These are phyloP conservation scores for Lodderomyces jiufengensis DNA, from an alignment of 1,139 yeast species.

Conservation along the genomic window DNA sequence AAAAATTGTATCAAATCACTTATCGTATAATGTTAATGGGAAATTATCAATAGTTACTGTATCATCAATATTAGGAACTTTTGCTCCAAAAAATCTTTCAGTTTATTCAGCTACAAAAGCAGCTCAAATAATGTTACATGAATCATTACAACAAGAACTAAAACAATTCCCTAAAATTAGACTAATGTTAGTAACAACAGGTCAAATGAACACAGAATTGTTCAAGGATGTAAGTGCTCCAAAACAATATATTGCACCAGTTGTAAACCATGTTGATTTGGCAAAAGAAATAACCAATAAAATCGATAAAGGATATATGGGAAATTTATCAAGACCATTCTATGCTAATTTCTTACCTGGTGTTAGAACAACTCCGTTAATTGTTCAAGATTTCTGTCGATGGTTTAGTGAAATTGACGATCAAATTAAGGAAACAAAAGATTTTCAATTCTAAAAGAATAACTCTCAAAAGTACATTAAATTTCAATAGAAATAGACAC, in stretches of 20 bases:
- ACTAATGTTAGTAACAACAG: conserved; percentile 56
- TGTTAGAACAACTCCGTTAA: conserved; percentile 50
- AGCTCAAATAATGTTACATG: conserved; percentile 56
- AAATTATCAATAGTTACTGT: conserved; percentile 56
- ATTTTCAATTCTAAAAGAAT: not conserved
- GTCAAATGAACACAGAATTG: conserved; percentile 64
- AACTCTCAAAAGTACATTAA: not conserved
- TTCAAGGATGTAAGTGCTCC: conserved; percentile 60
- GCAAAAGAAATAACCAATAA: conserved; percentile 41
- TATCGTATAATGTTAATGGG: conserved; percentile 13
- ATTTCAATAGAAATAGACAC: conserved; percentile 1
- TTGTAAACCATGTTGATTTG: conserved; percentile 41
- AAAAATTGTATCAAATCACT: conserved; percentile 32
- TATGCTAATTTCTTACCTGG: conserved; percentile 59
- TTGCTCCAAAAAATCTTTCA: conserved; percentile 68
- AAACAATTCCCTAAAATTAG: conserved; percentile 24
- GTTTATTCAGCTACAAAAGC: conserved; percentile 67
- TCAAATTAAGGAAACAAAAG: conserved; percentile 17
- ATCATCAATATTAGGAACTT: conserved; percentile 66
- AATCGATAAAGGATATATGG: conserved; percentile 47
- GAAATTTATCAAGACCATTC: conserved; percentile 53
- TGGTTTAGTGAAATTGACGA: conserved; percentile 53
- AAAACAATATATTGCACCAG: conserved; percentile 61
- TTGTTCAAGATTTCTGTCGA: conserved; percentile 44
- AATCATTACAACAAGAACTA: conserved; percentile 53